Percentiles rank a stretch among this genome's conserved stretches.
Conservation (phyloP, 2,329 filamentous ascomycete species). For the Westerdykella ornata region DNA sequence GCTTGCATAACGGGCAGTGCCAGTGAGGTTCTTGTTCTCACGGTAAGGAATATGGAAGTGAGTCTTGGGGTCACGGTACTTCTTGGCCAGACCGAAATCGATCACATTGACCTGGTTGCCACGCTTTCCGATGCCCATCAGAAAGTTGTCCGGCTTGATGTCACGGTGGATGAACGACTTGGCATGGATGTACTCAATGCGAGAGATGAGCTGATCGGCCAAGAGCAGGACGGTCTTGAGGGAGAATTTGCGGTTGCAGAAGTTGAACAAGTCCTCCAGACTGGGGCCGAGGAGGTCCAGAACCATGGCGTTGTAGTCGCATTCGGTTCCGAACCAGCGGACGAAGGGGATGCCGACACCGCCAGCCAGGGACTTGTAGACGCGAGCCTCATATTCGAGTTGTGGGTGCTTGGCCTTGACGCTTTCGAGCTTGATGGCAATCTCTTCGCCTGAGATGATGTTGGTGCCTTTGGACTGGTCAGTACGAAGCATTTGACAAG, state of each 20-base stretch:
- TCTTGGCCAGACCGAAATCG: conserved; percentile 98
- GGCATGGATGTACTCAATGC: conserved; percentile 99
- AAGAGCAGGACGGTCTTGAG: conserved; percentile 95
- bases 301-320: conserved; percentile 99
- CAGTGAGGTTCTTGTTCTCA: conserved; percentile 99
- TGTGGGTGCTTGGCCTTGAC: conserved; percentile 99
- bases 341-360: conserved; percentile 98
- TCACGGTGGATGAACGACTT: conserved; percentile 99
- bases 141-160: conserved; percentile 99
- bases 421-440: conserved; percentile 98
- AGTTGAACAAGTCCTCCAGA: conserved; percentile 98
- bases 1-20: conserved; percentile 94
- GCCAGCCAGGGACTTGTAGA: conserved; percentile 82
- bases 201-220: conserved; percentile 96
- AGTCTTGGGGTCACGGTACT: conserved; percentile 99
- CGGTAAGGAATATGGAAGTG: conserved; percentile 99
- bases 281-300: conserved; percentile 92
- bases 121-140: conserved; percentile 98
- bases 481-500: conserved; percentile 5
- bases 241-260: conserved; percentile 99
- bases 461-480: conserved; percentile 65
- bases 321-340: conserved; percentile 98
- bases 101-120: conserved; percentile 99
- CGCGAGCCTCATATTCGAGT: conserved; percentile 95
- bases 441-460: conserved; percentile 99